phyloP scores from a whole-genome alignment of 306 rosid genomes.

The Lathyrus aphaca region DNA sequence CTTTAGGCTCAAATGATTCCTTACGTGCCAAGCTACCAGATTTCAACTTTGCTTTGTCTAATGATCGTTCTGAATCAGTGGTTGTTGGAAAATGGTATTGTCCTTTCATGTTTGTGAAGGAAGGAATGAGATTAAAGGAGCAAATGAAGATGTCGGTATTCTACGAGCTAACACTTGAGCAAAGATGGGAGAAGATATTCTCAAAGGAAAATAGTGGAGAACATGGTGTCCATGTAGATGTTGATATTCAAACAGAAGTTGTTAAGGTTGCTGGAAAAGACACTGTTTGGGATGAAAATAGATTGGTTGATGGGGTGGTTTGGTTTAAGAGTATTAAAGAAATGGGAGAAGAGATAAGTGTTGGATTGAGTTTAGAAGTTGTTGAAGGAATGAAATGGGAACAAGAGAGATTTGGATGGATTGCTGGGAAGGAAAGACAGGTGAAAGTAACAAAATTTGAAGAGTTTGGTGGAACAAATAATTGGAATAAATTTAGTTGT shows the following conservation, averaged over 20 bases:
- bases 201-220: not conserved
- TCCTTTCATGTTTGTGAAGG: constrained; percentile 63
- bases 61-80: constrained; percentile 29
- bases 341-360: constrained; percentile 30
- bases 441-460: constrained; percentile 11
- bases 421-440: constrained; percentile 6
- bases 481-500: constrained; percentile 49
- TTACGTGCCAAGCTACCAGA: constrained; percentile 45
- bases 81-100: constrained; percentile 60
- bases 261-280: constrained; percentile 38
- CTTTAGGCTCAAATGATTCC: constrained; percentile 47
- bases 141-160: constrained; percentile 45
- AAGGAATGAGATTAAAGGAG: constrained; percentile 37
- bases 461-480: not conserved
- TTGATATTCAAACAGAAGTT: constrained; percentile 39
- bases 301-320: not conserved
- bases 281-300: constrained; percentile 33
- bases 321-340: constrained; percentile 53
- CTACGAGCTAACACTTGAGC: constrained; percentile 55
- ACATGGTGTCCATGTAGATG: constrained; percentile 45
- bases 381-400: constrained; percentile 36
- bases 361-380: constrained; percentile 44
- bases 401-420: constrained; percentile 34
- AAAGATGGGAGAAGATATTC: constrained; percentile 58
- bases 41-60: constrained; percentile 32